These are phyloP conservation scores for Kodamaea anthophila DNA, from an alignment of 1,139 yeast species.

Conservation along the genomic window DNA sequence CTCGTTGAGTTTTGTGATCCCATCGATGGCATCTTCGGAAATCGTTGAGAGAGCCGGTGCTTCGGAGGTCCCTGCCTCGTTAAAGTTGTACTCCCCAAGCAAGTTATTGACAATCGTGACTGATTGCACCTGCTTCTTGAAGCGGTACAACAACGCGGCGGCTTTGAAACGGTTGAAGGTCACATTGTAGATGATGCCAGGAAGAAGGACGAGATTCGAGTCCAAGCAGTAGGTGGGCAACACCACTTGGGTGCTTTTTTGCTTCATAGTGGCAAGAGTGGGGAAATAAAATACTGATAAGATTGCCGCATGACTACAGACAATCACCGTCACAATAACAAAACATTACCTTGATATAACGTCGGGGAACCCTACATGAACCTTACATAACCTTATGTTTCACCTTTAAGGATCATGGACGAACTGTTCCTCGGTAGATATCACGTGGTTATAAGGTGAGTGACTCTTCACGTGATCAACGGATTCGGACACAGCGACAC, in stretches of 20 bases:
- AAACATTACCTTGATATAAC: too few species aligned
- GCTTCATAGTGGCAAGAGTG: too few species aligned
- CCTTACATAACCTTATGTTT: too few species aligned
- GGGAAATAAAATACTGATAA: too few species aligned
- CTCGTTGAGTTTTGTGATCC: slow-evolving; percentile 24
- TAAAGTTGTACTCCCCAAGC: slow-evolving; percentile 30
- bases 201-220: slow-evolving; percentile 47
- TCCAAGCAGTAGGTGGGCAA: slow-evolving; percentile 40
- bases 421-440: too few species aligned
- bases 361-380: too few species aligned
- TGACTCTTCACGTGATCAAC: neutral
- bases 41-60: slow-evolving; percentile 20
- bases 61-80: slow-evolving; percentile 4
- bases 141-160: slow-evolving; percentile 39
- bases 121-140: slow-evolving; percentile 23
- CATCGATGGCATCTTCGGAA: slow-evolving; percentile 32
- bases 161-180: slow-evolving; percentile 46
- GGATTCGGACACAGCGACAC: neutral
- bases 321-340: too few species aligned
- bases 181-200: slow-evolving; percentile 57
- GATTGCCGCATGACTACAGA: too few species aligned
- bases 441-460: too few species aligned
- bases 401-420: too few species aligned
- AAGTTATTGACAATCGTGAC: slow-evolving; percentile 28
- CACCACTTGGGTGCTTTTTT: slow-evolving; percentile 14